Base-by-base conservation (phyloP, 768 basidiomycete genomes). In the Tylopilus sp. region DNA sequence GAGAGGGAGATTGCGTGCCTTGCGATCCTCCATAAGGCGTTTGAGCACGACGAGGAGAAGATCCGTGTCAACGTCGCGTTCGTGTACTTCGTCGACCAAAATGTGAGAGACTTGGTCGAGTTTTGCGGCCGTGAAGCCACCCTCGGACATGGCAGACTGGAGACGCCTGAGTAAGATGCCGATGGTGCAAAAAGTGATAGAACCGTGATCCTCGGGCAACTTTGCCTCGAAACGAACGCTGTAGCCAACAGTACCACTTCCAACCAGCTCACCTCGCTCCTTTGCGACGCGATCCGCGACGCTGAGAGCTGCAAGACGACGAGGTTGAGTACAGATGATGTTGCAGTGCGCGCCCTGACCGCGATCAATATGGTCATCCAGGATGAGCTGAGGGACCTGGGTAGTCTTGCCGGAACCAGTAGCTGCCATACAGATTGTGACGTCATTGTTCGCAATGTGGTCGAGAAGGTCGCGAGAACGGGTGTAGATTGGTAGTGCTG, bases 361-460 rank as follows among this genome's bases (percentile, higher is more conserved):
- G 16, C 77, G 74, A 17, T 85, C 76, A 53, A 93, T 93, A 63
- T 79, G 86, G 38, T 88, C 80, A 62, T 98, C 94, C 45, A 98
- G 78, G 57, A 97, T 84, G 43, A 97, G 78, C 68, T 97, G 95
- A 6, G 95, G 95, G 24, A 97, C 82, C 69, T 98, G 95, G 0
- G 94, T 97, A 8, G 92, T 96, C 74, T 97, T 97, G 2, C 94
- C 92, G 2, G 91, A 93, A 31, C 92, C 92, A 3, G 93, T 93
- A 8, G 88, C 83, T 43, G 92, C 92, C 86, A 92, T 88, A 59
- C 87, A 84, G 60, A 96, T 84, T 1, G 89, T 89, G 53, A 97
- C 92, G 14, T 93, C 89, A 68, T 96, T 84, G 28, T 80, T 71
- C 19, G 75, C 72, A 59, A 98, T 84, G 55, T 87, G 85, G 2